These are phyloP conservation scores for Fraxinus albicans DNA, from an alignment of 305 asterid species.

Conservation along the genomic window DNA sequence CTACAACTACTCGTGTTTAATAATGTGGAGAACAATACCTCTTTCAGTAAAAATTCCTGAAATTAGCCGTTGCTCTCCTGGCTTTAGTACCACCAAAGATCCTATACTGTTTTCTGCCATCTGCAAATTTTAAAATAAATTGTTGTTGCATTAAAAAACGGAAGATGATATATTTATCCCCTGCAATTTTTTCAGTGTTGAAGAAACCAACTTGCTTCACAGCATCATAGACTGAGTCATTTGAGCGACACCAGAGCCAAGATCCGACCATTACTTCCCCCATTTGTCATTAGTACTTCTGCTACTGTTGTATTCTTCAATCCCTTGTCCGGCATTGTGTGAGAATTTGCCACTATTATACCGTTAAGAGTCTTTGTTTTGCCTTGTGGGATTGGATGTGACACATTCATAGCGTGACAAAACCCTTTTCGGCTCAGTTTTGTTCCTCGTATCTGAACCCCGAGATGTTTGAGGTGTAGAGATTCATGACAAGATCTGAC, in stretches of 20 bases:
- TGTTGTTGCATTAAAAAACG: not conserved
- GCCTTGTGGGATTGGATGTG: constrained; percentile 19
- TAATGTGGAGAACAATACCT: constrained; percentile 34
- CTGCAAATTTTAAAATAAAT: constrained; percentile 33
- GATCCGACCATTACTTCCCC: constrained; percentile 58
- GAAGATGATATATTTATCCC: not conserved
- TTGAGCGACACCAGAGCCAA: constrained; percentile 63
- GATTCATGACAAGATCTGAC: constrained; percentile 39
- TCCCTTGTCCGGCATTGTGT: constrained; percentile 46
- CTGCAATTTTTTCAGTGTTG: not conserved
- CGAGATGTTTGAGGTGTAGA: constrained; percentile 20
- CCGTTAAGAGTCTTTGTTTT: constrained; percentile 18
- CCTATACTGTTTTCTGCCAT: constrained; percentile 77
- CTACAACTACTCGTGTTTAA: not conserved
- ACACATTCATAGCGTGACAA: constrained; percentile 15
- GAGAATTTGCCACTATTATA: constrained; percentile 21
- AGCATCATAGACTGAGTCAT: constrained; percentile 67
- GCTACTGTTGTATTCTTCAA: constrained; percentile 63
- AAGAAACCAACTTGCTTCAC: constrained; percentile 54
- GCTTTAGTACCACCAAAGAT: constrained; percentile 73
- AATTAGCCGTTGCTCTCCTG: constrained; percentile 56
- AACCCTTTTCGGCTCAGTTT: constrained; percentile 26
- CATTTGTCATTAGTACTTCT: constrained; percentile 54
- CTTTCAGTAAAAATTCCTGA: constrained; percentile 83
- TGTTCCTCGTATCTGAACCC: constrained; percentile 14